phyloP scores from a whole-genome alignment of 345 rosid genomes.

The Eucalyptus polyanthemos region DNA sequence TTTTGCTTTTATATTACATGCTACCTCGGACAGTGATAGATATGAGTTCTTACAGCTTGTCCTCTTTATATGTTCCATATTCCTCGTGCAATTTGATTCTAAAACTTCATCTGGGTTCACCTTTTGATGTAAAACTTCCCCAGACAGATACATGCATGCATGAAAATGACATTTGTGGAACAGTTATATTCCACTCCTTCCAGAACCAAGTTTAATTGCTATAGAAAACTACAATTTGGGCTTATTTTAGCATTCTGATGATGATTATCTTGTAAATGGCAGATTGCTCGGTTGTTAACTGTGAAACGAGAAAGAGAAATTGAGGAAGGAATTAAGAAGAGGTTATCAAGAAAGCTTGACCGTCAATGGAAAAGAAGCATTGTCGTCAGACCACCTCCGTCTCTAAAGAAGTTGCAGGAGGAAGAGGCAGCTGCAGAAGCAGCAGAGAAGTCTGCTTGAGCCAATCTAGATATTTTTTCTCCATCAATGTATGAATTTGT shows the following conservation, averaged over 20 bases:
- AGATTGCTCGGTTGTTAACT: conserved; percentile 80
- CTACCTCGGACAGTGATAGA: background rate
- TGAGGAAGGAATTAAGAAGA: conserved; percentile 75
- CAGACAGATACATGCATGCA: background rate
- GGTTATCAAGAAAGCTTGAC: conserved; percentile 89
- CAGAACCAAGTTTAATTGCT: background rate
- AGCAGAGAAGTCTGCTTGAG: conserved; percentile 51
- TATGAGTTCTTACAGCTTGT: background rate
- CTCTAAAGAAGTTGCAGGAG: conserved; percentile 56
- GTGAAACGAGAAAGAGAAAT: conserved; percentile 86
- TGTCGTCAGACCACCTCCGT: conserved; percentile 78
- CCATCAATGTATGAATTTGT: background rate
- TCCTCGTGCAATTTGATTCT: background rate
- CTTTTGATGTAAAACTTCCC: background rate
- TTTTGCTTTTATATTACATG: background rate
- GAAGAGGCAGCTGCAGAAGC: conserved; percentile 87
- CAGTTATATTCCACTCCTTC: background rate
- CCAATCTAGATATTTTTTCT: background rate
- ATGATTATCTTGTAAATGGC: background rate
- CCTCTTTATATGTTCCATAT: background rate
- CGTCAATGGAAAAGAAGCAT: conserved; percentile 84
- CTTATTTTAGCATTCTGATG: background rate
- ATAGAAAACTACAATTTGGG: background rate
- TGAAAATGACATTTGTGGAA: background rate
- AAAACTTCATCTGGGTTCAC: background rate